Base-by-base conservation (phyloP, 169 alveolate species). In the Cryptosporidium baileyi region DNA sequence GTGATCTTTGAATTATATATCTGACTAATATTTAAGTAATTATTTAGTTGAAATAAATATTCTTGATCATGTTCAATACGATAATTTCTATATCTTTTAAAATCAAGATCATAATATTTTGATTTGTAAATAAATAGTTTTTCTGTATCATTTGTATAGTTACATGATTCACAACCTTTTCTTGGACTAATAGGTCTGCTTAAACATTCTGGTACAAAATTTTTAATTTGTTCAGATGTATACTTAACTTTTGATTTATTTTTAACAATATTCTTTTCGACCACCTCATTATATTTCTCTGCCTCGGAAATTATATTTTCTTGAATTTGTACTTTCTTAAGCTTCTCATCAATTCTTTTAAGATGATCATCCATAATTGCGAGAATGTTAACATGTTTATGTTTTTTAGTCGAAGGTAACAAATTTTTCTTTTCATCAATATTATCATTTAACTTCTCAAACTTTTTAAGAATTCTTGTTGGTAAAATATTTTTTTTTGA, bases 131-230 rank as follows among this genome's bases (percentile, higher is more conserved):
- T 45, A 15, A 65, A 65, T 2, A 60, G 63, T 36, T 34, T 65
- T 32, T 45, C 22, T 51, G 15, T 44, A 4, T 65, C 61, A 26
- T 9, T 47, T 9, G 59, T n/a, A 47, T 11, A 13, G 26, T 74
- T 54, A 26, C 85, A 74, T 1, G 67, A 51, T 26, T 54, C 41
- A 30, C 85, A 74, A 36, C 85, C 85, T 54, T 51, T 74, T 38
- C 85, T 74, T 1, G 85, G 85, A 19, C 85, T 74, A 22, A 74
- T 43, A 17, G 85, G 54, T 22, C 85, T 74, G n/a, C 28, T 51
- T 5, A 19, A 5, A 1, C 85, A 74, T 3, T 59, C 67, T 24
- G 85, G 85, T 52, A 74, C 67, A 13, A 74, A 38, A 22, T 32
- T 36, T n/a, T 54, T 15, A 24, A 19, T 24, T 24, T 41, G 60